Base-by-base conservation (phyloP, 306 rosid genomes). In the Cicer yamashitae region DNA sequence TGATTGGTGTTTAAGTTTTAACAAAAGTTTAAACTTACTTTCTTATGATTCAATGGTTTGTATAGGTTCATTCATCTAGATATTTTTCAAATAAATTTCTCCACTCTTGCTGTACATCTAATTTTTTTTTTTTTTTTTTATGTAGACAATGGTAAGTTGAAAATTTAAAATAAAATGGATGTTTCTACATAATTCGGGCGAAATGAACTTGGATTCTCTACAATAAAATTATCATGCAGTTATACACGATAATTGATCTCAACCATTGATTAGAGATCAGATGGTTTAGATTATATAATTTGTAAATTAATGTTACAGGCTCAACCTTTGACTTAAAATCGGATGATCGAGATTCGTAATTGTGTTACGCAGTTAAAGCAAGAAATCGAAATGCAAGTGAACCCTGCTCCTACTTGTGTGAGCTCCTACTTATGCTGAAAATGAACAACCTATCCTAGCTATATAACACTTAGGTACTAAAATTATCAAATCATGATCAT, bases 401-500 rank as follows among this genome's bases (percentile, higher is more conserved):
- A 22, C 25, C 25, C 25, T 22, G 25, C 25, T 22, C 25, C 25
- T 22, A 67, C 38, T 66, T 67, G 6, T 20, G 69, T 58, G 73
- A 67, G 56, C 41, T n/a, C 40, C 64, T 50, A 22, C 51, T 50
- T 59, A 48, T 76, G 68, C 79, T 76, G 20, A 57, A 78, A 79
- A 79, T 70, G 78, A 75, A 46, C 73, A 62, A 13, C 7, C 56
- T 52, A 17, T 15, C 40, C 66, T 14, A 59, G 48, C 81, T 69
- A 69, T 54, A 64, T 53, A 53, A 67, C 71, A 13, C 70, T 53
- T 13, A 57, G 70, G 53, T 53, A 44, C 77, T 56, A 58, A 80
- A 76, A 44, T 20, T 61, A 39, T 46, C 51, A 69, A 73, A 68
- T 34, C 52, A 52, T 57, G 22, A 67, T 41, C 57, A 38, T 20